phyloP scores from a whole-genome alignment of 1,139 yeast genomes.

The Yamadazyma membranifaciens region DNA sequence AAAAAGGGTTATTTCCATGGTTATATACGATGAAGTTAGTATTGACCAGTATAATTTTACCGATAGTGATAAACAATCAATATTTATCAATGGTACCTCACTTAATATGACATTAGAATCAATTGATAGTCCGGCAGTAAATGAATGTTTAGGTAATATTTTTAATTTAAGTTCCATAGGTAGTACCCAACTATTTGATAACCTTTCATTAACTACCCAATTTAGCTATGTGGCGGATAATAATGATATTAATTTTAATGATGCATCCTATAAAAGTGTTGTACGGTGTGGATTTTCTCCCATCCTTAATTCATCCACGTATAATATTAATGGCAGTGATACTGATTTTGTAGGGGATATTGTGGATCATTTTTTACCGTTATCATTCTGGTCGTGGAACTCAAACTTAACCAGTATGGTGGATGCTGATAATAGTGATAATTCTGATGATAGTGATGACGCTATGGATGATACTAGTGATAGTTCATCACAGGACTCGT shows the following conservation, averaged over 20 bases:
- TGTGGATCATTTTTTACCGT: slow-evolving; percentile 25
- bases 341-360: slow-evolving; percentile 15
- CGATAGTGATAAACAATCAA: slow-evolving; percentile 19
- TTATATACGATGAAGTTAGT: slow-evolving; percentile 26
- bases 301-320: slow-evolving; percentile 42
- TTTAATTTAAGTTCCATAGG: slow-evolving; percentile 1
- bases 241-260: slow-evolving; percentile 28
- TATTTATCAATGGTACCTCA: slow-evolving; percentile 20
- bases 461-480: neutral
- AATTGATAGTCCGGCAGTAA: slow-evolving; percentile 1
- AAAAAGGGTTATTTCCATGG: slow-evolving; percentile 41
- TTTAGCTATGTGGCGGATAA: slow-evolving; percentile 44
- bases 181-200: slow-evolving; percentile 12
- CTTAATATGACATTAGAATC: slow-evolving; percentile 12
- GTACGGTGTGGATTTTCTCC: slow-evolving; percentile 62
- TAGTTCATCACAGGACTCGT: too few relatives aligned
- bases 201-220: slow-evolving; percentile 19
- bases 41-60: slow-evolving; percentile 9
- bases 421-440: neutral
- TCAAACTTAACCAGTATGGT: slow-evolving; percentile 30
- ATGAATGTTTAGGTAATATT: slow-evolving; percentile 9
- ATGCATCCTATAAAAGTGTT: slow-evolving; percentile 28
- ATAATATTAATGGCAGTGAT: slow-evolving; percentile 19
- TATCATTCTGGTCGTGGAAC: slow-evolving; percentile 57
- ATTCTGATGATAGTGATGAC: neutral